phyloP scores from a whole-genome alignment of 345 rosid genomes.

The Arabidopsis thaliana region TAIR10.1 NC_003076.8:5105001-5105500 shows the following conservation, averaged over 20 bases:
- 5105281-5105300: conserved; percentile 92
- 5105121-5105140: conserved; percentile 87
- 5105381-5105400: conserved; percentile 25
- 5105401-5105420: conserved; percentile 12
- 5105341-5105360: conserved; percentile 23
- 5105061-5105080: conserved; percentile 94
- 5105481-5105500: background rate
- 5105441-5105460: conserved; percentile 12
- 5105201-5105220: conserved; percentile 83
- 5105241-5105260: conserved; percentile 89
- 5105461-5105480: conserved; percentile 13
- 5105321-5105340: conserved; percentile 29
- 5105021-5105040: conserved; percentile 87
- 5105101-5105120: conserved; percentile 92
- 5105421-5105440: conserved; percentile 15
- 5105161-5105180: conserved; percentile 83
- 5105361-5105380: conserved; percentile 16
- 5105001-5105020: conserved; percentile 92
- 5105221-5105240: conserved; percentile 96
- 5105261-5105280: conserved; percentile 87
- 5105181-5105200: conserved; percentile 89
- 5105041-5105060: conserved; percentile 88
- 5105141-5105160: conserved; percentile 64
- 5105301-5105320: conserved; percentile 76
- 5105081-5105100: conserved; percentile 89